phyloP scores from a whole-genome alignment of 2,329 filamentous ascomycete species.

The Aspergillus ochraceus region DNA sequence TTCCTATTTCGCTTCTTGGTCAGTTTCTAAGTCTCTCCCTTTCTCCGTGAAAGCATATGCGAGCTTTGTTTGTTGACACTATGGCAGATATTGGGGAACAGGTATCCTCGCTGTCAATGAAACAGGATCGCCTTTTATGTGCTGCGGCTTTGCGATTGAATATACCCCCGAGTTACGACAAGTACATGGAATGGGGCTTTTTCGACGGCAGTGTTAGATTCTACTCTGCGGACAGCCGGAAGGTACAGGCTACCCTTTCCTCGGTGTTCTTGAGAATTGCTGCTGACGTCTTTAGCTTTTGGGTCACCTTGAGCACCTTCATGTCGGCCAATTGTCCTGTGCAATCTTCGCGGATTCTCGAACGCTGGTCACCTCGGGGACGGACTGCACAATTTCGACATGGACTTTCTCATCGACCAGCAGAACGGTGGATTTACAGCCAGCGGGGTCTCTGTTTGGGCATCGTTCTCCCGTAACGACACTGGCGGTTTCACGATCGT shows the following conservation, averaged over 20 bases:
- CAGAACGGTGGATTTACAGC: slow-evolving; percentile 75
- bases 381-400: slow-evolving; percentile 86
- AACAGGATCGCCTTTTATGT: slow-evolving; percentile 79
- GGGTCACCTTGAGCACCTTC: slow-evolving; percentile 89
- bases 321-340: slow-evolving; percentile 83
- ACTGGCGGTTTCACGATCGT: slow-evolving; percentile 82
- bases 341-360: slow-evolving; percentile 85
- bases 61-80: neutral
- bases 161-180: slow-evolving; percentile 81
- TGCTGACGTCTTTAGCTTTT: slow-evolving; percentile 52
- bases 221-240: slow-evolving; percentile 79
- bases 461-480: slow-evolving; percentile 81
- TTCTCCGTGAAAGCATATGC: neutral
- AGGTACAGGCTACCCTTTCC: slow-evolving; percentile 46
- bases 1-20: slow-evolving; percentile 76
- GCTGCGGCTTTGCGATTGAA: slow-evolving; percentile 83
- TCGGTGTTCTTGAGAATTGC: neutral
- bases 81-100: slow-evolving; percentile 67
- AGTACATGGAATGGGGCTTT: slow-evolving; percentile 94
- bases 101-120: slow-evolving; percentile 75
- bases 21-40: slow-evolving; percentile 21
- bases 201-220: slow-evolving; percentile 91
- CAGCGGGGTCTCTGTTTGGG: slow-evolving; percentile 80
- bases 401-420: slow-evolving; percentile 68
- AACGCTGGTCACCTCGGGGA: slow-evolving; percentile 86